Evolutionary conservation across 352 stramenopile genomes (phyloP), one percentile per base, ranked within the genome.

Genomic region (Phytophthora boehmeriae): DNA sequence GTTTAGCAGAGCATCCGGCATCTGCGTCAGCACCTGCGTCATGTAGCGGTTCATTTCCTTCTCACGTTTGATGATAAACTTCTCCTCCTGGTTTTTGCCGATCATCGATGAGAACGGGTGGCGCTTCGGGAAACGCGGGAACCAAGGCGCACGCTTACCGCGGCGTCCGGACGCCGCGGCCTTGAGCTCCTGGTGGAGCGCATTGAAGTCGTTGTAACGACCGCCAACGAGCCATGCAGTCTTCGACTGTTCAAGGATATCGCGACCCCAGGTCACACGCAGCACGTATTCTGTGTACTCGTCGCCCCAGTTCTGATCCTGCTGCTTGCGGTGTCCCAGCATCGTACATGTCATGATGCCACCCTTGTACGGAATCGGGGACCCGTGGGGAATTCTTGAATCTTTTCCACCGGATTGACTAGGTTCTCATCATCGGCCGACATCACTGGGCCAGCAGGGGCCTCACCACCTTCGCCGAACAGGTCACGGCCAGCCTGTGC

Each of bases 21-120:
- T 96, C 70, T 96, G 88, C 42, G 88, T 96, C 34, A 96, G 68
- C 75, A 96, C 88, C 58, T 96, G 88, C 45, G 88, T 96, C 78
- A 96, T 89, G 81, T 96, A 96, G 35, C 88, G 88, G 71, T 96
- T 96, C 59, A 96, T 82, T 57, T 96, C 88, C 66, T 96, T 96
- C 68, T 96, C 88, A 46, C 88, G 84, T 71, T 91, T 94, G 76
- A 93, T 93, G 59, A 96, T 92, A 61, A 96, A 96, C 68, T 96
- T 94, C 56, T 96, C 88, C 58, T 96, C 77, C 59, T 93, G 84
- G 69, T 96, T 96, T 80, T 96, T 96, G 62, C 88, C 88, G 35
- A 96, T 94, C 79, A 95, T 89, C 16, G 84, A 93, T 62, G 88
- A 96, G 68, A 96, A 95, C 59, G 88, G 88, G 59, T 96, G 88